Evolutionary conservation across 495 filamentous ascomycete genomes (phyloP).

Genomic region (Aspergillus nidulans): DNA sequence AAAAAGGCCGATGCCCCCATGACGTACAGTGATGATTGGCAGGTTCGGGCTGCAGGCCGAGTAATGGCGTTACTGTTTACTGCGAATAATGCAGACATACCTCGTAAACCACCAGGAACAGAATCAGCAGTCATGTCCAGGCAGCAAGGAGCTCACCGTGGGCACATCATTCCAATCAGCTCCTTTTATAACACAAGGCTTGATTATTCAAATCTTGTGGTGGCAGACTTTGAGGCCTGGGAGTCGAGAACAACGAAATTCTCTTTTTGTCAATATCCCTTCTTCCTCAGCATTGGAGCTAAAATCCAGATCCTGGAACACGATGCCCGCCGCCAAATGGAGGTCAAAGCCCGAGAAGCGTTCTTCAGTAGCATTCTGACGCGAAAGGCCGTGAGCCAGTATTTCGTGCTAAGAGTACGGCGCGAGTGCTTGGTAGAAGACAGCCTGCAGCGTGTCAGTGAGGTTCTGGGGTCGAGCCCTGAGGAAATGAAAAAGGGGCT

Average conservation of each 20-base stretch:
- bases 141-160: slow-evolving; percentile 45
- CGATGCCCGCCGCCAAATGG: slow-evolving; percentile 89
- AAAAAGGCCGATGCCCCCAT: slow-evolving; percentile 48
- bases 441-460: slow-evolving; percentile 79
- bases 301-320: slow-evolving; percentile 92
- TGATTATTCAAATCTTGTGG: slow-evolving; percentile 77
- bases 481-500: slow-evolving; percentile 93
- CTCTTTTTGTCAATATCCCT: slow-evolving; percentile 91
- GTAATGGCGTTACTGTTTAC: slow-evolving; percentile 80
- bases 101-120: slow-evolving; percentile 27
- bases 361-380: slow-evolving; percentile 86
- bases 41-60: slow-evolving; percentile 75
- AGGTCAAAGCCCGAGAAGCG: slow-evolving; percentile 80
- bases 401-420: slow-evolving; percentile 73
- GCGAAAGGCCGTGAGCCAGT: slow-evolving; percentile 69
- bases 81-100: slow-evolving; percentile 62
- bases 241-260: slow-evolving; percentile 72
- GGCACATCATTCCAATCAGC: slow-evolving; percentile 69
- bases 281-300: slow-evolving; percentile 87
- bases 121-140: slow-evolving; percentile 26
- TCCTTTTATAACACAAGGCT: slow-evolving; percentile 85
- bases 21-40: slow-evolving; percentile 84
- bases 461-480: slow-evolving; percentile 74
- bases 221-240: slow-evolving; percentile 83
- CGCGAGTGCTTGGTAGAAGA: slow-evolving; percentile 90